Base-by-base conservation (phyloP, 768 basidiomycete species). In the Galerina sulciceps region DNA sequence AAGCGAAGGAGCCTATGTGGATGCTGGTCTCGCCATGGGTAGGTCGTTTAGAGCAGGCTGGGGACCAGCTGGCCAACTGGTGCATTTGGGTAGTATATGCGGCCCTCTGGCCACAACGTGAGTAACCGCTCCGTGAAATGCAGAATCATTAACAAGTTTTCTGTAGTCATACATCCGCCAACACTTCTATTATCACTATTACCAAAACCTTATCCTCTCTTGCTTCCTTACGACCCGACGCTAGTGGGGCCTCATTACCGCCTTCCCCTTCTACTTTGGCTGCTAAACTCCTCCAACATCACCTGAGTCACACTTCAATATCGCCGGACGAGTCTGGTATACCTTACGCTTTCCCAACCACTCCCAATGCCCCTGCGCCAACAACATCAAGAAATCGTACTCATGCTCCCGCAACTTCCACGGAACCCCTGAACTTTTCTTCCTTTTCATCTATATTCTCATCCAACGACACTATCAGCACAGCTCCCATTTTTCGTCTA, bases 31-130 rank as follows among this genome's bases (percentile, higher is more conserved):
- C 36, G 83, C 90, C 0, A 76, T 95, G 55, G 95, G 95, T 11
- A 84, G 94, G 15, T 93, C 91, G 11, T 97, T 94, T 72, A 83
- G 94, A 56, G 93, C 90, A 2, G 88, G 93, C 4, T 99, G 95
- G 94, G 93, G 96, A 17, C 89, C 91, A 1, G 82, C 84, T 37
- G 94, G 94, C 0, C 79, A 78, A 38, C 69, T 98, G 6, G 87
- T 88, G 10, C 89, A 93, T 71, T 71, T 90, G 10, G 95, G 93
- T n/a, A 79, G 79, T 48, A 74, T 96, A 61, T 89, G 91, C 73
- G 75, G 79, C 6, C 87, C 88, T 22, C 74, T 68, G 4, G 75
- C 79, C 51, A 74, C 77, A 48, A 62, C 75, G 91, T 91, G 67
- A 69, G 88, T 81, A 10, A 37, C 55, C 20, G 13, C 31, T 15